Conservation (phyloP, 2,329 filamentous ascomycete genomes). For the Chaetothyriales sp. region DNA sequence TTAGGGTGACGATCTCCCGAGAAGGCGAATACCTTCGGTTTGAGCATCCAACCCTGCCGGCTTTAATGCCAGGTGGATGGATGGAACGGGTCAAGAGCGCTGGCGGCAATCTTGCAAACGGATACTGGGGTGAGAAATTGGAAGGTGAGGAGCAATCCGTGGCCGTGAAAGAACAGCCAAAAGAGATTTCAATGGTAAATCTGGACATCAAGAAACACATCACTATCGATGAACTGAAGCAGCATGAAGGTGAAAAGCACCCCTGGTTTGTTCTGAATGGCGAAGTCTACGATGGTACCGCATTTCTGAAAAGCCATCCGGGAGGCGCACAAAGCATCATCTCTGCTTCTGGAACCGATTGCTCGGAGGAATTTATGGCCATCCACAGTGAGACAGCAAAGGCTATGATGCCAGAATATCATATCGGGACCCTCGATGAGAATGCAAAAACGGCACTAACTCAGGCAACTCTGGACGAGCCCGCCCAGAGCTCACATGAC, state of each 20-base stretch:
- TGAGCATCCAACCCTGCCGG: constrained; percentile 77
- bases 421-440: constrained; percentile 62
- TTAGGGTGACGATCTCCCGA: constrained; percentile 59
- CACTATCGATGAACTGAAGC: constrained; percentile 53
- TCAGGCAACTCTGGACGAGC: constrained; percentile 27
- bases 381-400: constrained; percentile 91
- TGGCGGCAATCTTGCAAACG: constrained; percentile 66
- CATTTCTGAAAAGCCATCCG: constrained; percentile 67
- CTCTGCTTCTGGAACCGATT: constrained; percentile 65
- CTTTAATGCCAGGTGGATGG: constrained; percentile 66
- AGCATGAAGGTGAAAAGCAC: constrained; percentile 47
- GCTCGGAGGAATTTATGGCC: constrained; percentile 75
- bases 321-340: constrained; percentile 76
- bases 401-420: constrained; percentile 71
- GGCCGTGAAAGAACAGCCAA: constrained; percentile 34
- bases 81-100: constrained; percentile 80
- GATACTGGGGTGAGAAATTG: constrained; percentile 66
- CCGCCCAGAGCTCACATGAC: constrained; percentile 32
- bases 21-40: constrained; percentile 54
- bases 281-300: constrained; percentile 75
- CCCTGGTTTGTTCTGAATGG: constrained; percentile 85
- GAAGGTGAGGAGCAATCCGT: constrained; percentile 36
- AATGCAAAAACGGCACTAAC: constrained; percentile 41
- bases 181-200: constrained; percentile 65
- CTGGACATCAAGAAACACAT: constrained; percentile 49